Percentiles rank a stretch among this genome's conserved stretches.
Evolutionary conservation across 2,329 filamentous ascomycete species (phyloP).

Genomic region (Fusarium austroafricanum): DNA sequence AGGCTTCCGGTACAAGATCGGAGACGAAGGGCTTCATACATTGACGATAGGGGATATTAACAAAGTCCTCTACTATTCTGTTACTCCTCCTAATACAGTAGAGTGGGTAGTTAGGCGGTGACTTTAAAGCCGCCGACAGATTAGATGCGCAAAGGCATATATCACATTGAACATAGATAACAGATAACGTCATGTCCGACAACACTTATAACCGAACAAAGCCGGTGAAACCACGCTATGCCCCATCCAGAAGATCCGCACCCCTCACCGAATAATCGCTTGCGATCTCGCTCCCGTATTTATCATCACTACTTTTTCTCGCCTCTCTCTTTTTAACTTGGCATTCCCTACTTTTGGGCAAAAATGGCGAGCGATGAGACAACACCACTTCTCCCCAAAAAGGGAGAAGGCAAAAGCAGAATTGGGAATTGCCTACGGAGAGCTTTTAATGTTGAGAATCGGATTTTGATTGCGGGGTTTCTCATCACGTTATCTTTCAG

Average conservation of each 20-base stretch:
- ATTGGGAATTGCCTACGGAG: constrained; percentile 29
- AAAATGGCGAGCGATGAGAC: constrained; percentile 41
- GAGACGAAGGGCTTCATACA: rapidly evolving
- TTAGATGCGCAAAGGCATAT: no score
- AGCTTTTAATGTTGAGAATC: constrained; percentile 53
- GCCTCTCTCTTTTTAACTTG: constrained; percentile 1
- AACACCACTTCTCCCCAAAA: constrained; percentile 40
- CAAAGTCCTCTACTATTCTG: not conserved
- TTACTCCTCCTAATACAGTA: no score
- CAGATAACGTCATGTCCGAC: not conserved
- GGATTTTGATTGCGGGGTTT: constrained; percentile 68
- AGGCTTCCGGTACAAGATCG: no score
- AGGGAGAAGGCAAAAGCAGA: constrained; percentile 3
- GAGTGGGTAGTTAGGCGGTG: not conserved
- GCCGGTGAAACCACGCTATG: constrained; percentile 13
- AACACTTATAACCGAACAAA: constrained; percentile 25
- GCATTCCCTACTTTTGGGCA: not conserved
- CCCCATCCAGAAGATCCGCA: constrained; percentile 16
- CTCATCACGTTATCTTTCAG: constrained; percentile 66
- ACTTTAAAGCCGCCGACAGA: not conserved
- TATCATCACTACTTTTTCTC: constrained; percentile 31
- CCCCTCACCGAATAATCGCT: constrained; percentile 28
- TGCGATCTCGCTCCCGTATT: constrained; percentile 24
- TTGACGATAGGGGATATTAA: rapidly evolving
- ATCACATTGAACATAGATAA: not conserved